Conservation (phyloP, 2,329 filamentous ascomycete genomes). For the Albophoma yamanashiensis region DNA sequence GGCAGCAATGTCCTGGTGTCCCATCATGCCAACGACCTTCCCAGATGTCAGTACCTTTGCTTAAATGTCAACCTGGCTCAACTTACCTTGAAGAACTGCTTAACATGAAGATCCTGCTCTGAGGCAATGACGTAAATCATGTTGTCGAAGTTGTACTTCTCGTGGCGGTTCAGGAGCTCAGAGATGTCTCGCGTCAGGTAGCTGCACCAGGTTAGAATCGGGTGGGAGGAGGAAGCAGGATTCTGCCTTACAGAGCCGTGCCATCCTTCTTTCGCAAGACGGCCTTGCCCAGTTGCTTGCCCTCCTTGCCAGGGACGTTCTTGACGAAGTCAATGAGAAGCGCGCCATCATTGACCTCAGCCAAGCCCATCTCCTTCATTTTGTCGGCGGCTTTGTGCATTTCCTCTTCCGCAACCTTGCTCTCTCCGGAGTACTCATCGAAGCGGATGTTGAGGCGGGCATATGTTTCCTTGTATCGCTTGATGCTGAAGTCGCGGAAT, state of each 20-base stretch:
- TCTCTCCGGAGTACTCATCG: conserved; percentile 64
- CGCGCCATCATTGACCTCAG: conserved; percentile 61
- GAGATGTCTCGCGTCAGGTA: conserved; percentile 69
- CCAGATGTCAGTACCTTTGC: not conserved
- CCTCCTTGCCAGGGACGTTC: conserved; percentile 53
- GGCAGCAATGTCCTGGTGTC: conserved; percentile 53
- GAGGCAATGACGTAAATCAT: conserved; percentile 72
- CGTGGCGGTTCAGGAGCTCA: conserved; percentile 55
- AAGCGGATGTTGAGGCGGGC: conserved; percentile 61
- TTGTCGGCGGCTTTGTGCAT: conserved; percentile 55
- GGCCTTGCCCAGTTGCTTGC: conserved; percentile 59
- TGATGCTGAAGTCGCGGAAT: conserved; percentile 44
- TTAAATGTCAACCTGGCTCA: not conserved
- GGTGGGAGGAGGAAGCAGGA: no score
- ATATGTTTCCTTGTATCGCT: conserved; percentile 40
- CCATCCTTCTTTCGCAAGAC: conserved; percentile 63
- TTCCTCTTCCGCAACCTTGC: conserved; percentile 54
- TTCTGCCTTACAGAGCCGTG: conserved; percentile 47
- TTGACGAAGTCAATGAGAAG: conserved; percentile 63
- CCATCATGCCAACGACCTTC: conserved; percentile 61
- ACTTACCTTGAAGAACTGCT: conserved; percentile 53
- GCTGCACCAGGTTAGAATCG: not conserved
- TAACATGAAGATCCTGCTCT: conserved; percentile 62
- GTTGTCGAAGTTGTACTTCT: conserved; percentile 59
- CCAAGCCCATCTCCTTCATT: conserved; percentile 53